Base-by-base conservation (phyloP, 495 filamentous ascomycete species). In the Penicillium dipodomyicola region DNA sequence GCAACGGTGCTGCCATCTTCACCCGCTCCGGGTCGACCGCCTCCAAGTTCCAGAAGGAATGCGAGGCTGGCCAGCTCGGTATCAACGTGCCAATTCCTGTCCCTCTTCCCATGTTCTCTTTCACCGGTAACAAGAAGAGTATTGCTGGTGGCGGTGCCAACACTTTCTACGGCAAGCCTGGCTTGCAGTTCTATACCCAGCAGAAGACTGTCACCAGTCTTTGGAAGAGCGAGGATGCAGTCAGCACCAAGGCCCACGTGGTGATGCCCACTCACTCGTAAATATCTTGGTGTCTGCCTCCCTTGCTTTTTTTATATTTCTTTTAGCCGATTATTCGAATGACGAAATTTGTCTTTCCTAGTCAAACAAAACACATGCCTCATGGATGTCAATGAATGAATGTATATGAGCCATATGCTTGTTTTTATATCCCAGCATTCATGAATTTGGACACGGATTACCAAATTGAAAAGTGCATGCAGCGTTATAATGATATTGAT, bases 41-140 rank as follows among this genome's bases (percentile, higher is more conserved):
- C 46, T 77, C 77, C 11, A 71, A 73, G 23, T 88, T 88, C 78
- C 84, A 86, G 70, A 82, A 82, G 68, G 81, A 87, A 45, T 76
- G 82, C 52, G 80, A 83, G 56, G 81, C 79, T 42, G 81, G 81
- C 29, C 81, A 84, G 66, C 63, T 84, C 5, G 81, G 81, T 19
- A 75, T 84, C 62, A 83, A 83, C 59, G 79, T 92, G 19, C 90
- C 90, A 23, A 92, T 93, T 55, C 86, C 84, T 3, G 92, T 96
- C 5, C 93, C 94, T 15, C 78, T 95, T 39, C 90, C 93, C 65
- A 95, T 97, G 89, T 98, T 97, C 76, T 89, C 84, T 50, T 98
- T 98, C 77, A 98, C 94, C 19, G 94, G 94, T 51, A 98, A 97
- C 75, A 98, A 98, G 86, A 91, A 88, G 80, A 92, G 88, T 68